Evolutionary conservation across 805 yeast species (phyloP).

Genomic region (Wickerhamomyces chambardii): DNA sequence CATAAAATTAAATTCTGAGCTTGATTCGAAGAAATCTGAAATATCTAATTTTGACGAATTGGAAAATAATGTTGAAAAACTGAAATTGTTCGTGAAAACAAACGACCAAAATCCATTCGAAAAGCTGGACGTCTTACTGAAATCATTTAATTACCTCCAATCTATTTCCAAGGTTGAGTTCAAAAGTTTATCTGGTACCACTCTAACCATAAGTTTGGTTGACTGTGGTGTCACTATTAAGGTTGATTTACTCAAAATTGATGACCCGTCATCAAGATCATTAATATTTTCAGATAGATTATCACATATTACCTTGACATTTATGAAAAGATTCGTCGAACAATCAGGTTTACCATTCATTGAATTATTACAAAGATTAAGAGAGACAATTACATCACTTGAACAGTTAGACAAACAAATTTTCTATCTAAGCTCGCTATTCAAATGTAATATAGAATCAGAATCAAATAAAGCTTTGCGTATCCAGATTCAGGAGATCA

Average conservation of each 20-base stretch:
- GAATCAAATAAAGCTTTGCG: no score
- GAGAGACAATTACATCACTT: no score
- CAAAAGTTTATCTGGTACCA: conserved; percentile 3
- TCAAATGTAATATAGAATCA: conserved; percentile 4
- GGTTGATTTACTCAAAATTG: conserved; percentile 3
- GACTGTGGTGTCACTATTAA: conserved; percentile 4
- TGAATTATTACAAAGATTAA: no score
- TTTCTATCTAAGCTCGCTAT: conserved; percentile 8
- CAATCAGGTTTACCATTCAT: no score
- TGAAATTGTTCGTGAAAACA: conserved; percentile 5
- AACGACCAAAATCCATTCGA: conserved; percentile 12
- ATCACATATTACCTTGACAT: conserved; percentile 3
- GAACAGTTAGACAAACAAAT: no score
- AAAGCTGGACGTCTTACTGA: conserved; percentile 5
- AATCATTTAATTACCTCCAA: conserved; percentile 6
- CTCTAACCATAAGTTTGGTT: conserved; percentile 2
- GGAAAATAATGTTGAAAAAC: neutral
- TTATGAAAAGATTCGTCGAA: conserved; percentile 4
- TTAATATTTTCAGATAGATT: conserved; percentile 3
- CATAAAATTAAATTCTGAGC: conserved; percentile 2
- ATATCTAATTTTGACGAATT: conserved; percentile 1
- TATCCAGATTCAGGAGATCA: conserved; percentile 10
- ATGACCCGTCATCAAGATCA: neutral
- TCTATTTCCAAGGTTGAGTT: conserved; percentile 5
- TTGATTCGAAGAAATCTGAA: neutral